Base-by-base conservation (phyloP, 306 rosid genomes). In the Glycine tomentella region DNA sequence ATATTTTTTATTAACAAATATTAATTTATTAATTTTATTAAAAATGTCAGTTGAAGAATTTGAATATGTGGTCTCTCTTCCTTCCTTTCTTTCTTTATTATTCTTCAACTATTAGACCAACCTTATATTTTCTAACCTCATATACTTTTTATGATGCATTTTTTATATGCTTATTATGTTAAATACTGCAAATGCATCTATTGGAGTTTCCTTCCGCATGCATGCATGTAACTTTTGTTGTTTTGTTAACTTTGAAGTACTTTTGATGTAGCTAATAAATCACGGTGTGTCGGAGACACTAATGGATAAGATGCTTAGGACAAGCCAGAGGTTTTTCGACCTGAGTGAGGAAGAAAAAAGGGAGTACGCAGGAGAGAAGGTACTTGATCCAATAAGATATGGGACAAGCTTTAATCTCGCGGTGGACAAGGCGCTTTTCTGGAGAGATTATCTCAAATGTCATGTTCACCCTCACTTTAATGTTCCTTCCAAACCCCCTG, bases 391-490 rank as follows among this genome's bases (percentile, higher is more conserved):
- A 3, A 84, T 91, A 36, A 81, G 79, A 80, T 91, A 76, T 70
- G 95, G 95, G 2, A 91, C 90, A 49, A 87, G 93, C 81, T 89
- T 88, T 85, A 91, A 89, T 70, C 36, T 76, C 6, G 63, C n/a
- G 40, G 83, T 83, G 13, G 91, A 91, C n/a, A 79, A 84, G 51
- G 62, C 66, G 1, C 76, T 86, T 0, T 81, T 84, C 34, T 91
- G 93, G 95, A 87, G 95, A 72, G 95, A 91, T 70, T 91, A 81
- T 84, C 90, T 91, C 65, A 91, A 91, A 72, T 66, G 89, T 69
- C 63, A 76, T 38, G 91, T 86, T 81, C 95, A 91, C 58, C 95
- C 95, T 87, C 86, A 80, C 42, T 89, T 87, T 6, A 71, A 83
- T 61, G 85, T 81, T 75, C 95, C 91, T 44, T 63, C 79, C 14